Evolutionary conservation across 371 early-diverging fungal genomes (phyloP).

Genomic region (Choanephora cucurbitarum): DNA sequence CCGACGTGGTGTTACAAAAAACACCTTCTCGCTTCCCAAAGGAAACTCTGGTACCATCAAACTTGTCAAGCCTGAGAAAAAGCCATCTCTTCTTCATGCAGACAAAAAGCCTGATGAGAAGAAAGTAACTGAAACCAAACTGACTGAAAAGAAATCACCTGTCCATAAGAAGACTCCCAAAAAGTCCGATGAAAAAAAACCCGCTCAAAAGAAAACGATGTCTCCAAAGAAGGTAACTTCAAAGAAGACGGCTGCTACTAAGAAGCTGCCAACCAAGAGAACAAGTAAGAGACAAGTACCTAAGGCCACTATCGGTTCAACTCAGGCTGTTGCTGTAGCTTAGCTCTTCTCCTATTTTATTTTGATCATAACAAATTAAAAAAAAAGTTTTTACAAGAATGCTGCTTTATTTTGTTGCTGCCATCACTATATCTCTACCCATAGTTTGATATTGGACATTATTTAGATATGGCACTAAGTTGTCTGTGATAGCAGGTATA

Average conservation of each 20-base stretch:
- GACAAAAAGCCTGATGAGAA: conserved; percentile 36
- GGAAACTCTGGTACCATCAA: conserved; percentile 40
- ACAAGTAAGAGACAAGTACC: neutral
- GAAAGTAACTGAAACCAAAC: conserved; percentile 34
- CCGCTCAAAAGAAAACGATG: conserved; percentile 31
- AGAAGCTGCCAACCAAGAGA: conserved; percentile 27
- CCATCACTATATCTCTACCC: conserved; percentile 25
- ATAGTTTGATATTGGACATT: conserved; percentile 19
- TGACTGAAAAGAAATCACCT: conserved; percentile 24
- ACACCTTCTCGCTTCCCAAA: conserved; percentile 63
- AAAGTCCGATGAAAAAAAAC: conserved; percentile 33
- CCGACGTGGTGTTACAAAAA: conserved; percentile 56
- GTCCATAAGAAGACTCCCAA: conserved; percentile 30
- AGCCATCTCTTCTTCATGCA: conserved; percentile 30
- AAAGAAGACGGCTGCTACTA: conserved; percentile 53
- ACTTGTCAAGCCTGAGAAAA: conserved; percentile 57
- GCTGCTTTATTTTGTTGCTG: conserved; percentile 12
- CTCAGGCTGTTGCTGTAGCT: too few relatives aligned
- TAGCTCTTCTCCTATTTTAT: too few relatives aligned
- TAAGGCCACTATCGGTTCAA: too few relatives aligned
- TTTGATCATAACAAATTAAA: too few relatives aligned
- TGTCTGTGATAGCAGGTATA: conserved; percentile 25
- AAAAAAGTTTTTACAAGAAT: conserved; percentile 25
- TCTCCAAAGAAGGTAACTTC: conserved; percentile 26
- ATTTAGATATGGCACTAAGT: conserved; percentile 1